Evolutionary conservation across 257 asterid genomes (phyloP).

Genomic region (Plantago major): DNA sequence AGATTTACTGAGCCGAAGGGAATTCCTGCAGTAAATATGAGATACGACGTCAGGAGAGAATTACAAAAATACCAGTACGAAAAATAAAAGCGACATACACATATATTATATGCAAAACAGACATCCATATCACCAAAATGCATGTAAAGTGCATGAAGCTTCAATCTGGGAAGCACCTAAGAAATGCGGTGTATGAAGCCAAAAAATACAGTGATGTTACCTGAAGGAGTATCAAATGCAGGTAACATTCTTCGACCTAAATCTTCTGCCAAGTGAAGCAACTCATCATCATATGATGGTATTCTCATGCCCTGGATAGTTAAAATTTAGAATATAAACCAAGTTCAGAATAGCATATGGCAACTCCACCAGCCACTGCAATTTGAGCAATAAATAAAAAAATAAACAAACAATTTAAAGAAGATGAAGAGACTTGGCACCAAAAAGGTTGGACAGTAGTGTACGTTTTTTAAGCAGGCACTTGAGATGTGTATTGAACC

Average conservation of each 20-base stretch:
- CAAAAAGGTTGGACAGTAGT: background rate
- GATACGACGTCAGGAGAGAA: slow-evolving; percentile 16
- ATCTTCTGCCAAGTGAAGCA: slow-evolving; percentile 92
- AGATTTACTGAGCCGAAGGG: slow-evolving; percentile 98
- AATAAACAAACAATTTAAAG: background rate
- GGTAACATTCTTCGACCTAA: slow-evolving; percentile 88
- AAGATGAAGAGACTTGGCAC: background rate
- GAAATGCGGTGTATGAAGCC: background rate
- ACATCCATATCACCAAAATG: too few species aligned
- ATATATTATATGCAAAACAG: too few species aligned
- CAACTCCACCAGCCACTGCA: background rate
- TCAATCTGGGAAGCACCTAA: too few species aligned
- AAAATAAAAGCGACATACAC: background rate
- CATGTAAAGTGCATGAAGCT: too few species aligned
- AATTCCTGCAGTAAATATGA: slow-evolving; percentile 65
- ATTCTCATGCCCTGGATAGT: slow-evolving; percentile 81
- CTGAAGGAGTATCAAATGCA: slow-evolving; percentile 99
- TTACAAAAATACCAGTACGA: background rate
- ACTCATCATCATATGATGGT: slow-evolving; percentile 78
- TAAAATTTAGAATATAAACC: slow-evolving; percentile 5
- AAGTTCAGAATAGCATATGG: slow-evolving; percentile 7
- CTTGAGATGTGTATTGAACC: background rate
- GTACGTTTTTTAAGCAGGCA: slow-evolving; percentile 8
- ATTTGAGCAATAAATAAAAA: slow-evolving; percentile 2
- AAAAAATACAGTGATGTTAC: slow-evolving; percentile 34